Evolutionary conservation across 2,329 filamentous ascomycete species (phyloP), one percentile per base, ranked within the genome.

Genomic region (Acephala macrosclerotiorum): DNA sequence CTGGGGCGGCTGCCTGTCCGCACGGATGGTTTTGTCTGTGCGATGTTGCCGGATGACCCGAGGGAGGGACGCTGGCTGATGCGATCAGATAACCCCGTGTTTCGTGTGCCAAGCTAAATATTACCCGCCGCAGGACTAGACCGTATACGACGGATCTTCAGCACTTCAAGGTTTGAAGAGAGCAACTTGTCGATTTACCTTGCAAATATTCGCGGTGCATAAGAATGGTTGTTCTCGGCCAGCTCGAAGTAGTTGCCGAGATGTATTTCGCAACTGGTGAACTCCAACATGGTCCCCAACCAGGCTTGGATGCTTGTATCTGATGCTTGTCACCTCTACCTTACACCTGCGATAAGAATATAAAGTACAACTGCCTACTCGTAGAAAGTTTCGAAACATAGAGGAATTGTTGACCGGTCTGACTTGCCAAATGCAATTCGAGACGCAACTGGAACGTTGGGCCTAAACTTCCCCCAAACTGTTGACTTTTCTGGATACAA

Each of bases 21-120:
- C 49, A 53, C 49, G 26, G 49, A 53, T 53, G 49, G 25, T 26
- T 29, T 53, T 53, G 49, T 53, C 49, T 33, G 49, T 53, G 49
- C 49, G 14, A 14, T 25, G 25, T 22, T 26, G 49, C 25, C 25
- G 26, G 49, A 29, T 33, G 26, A 53, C 25, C 26, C 47, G 47
- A 51, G 8, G 9, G 47, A 11, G 47, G 1, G 1, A 12, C 14
- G 25, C 5, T 53, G 49, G 25, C 14, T 25, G 49, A 29, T 29
- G 49, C 26, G 49, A 53, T 53, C 49, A 53, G 49, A 33, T 33
- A 53, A 53, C 49, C 26, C 49, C 49, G 49, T 53, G 49, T 53
- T 53, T 53, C 49, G 49, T 29, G 25, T 29, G 25, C 25, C 25
- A n/a, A 29, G 49, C 25, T 53, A 53, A 53, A 29, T 53, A 26